A percentile compares a stretch with the other conserved stretches of the same genome.
Evolutionary conservation across 768 basidiomycete species (phyloP).

Genomic region (Pleurotus ostreatus): DNA sequence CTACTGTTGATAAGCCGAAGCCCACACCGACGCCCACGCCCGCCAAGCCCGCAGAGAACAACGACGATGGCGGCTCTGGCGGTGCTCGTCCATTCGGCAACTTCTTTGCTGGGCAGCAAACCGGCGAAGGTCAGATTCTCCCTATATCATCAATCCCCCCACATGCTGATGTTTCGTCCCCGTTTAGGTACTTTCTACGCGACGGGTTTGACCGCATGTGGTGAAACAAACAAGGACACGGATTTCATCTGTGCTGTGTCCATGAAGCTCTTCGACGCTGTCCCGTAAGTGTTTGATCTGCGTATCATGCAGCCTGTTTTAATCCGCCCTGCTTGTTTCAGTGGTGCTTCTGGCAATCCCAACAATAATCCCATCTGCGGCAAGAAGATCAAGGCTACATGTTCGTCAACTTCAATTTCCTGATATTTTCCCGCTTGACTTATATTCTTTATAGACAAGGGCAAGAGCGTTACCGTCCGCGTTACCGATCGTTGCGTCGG

Average conservation of each 20-base stretch:
- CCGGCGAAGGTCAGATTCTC: slow-evolving; percentile 37
- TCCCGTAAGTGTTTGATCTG: slow-evolving; percentile 43
- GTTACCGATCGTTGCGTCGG: slow-evolving; percentile 62
- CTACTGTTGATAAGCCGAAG: not conserved
- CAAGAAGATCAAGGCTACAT: slow-evolving; percentile 38
- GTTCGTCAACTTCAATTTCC: slow-evolving; percentile 33
- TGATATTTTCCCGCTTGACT: slow-evolving; percentile 3
- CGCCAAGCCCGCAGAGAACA: not conserved
- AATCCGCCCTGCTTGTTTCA: slow-evolving; percentile 19
- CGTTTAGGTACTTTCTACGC: slow-evolving; percentile 47
- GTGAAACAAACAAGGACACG: slow-evolving; percentile 45
- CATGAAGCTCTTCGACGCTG: slow-evolving; percentile 48
- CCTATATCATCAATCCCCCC: not conserved
- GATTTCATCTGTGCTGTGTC: slow-evolving; percentile 61
- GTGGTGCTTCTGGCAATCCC: slow-evolving; percentile 60
- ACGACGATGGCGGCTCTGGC: slow-evolving; percentile 8
- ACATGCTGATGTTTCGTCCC: not conserved
- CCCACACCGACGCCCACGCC: slow-evolving; percentile 3
- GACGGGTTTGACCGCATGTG: slow-evolving; percentile 64
- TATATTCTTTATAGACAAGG: slow-evolving; percentile 37
- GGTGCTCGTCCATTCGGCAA: slow-evolving; percentile 13
- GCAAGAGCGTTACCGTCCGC: slow-evolving; percentile 42
- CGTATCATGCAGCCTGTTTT: not conserved
- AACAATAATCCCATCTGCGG: slow-evolving; percentile 75
- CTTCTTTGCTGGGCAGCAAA: slow-evolving; percentile 44